Conservation (phyloP, 208 protist species). For the Wallacemonas collosoma region DNA sequence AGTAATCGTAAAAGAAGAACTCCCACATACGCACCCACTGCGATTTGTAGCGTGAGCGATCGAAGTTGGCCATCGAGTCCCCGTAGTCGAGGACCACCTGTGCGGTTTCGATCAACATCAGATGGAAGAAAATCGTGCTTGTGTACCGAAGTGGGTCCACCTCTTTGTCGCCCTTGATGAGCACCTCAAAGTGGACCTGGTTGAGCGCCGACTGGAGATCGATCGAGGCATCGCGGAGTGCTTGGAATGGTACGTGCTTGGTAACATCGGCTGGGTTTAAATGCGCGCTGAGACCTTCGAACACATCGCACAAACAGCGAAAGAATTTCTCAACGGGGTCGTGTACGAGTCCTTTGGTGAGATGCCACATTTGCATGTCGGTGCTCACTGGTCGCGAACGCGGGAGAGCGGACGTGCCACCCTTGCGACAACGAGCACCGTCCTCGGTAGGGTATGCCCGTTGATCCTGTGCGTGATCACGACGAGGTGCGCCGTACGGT, state of each 20-base stretch:
- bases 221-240: constrained; percentile 31
- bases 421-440: too few relatives aligned
- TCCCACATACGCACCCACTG: constrained; percentile 21
- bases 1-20: constrained; percentile 43
- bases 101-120: constrained; percentile 27
- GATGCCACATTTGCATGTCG: constrained; percentile 19
- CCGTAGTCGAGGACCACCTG: constrained; percentile 31
- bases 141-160: constrained; percentile 43
- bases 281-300: constrained; percentile 35
- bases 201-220: constrained; percentile 45
- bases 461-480: neutral
- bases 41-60: constrained; percentile 32
- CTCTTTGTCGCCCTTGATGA: constrained; percentile 24
- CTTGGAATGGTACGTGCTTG: constrained; percentile 46
- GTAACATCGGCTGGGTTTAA: constrained; percentile 43
- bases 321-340: constrained; percentile 30
- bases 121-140: constrained; percentile 33
- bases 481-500: neutral
- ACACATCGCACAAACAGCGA: constrained; percentile 31
- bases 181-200: constrained; percentile 45
- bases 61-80: constrained; percentile 38
- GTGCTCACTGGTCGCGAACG: neutral
- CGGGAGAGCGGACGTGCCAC: too few relatives aligned
- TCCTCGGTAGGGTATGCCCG: too few relatives aligned
- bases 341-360: constrained; percentile 20